Evolutionary conservation across 768 basidiomycete genomes (phyloP).

Genomic region (Pulveroboletus sp.): DNA sequence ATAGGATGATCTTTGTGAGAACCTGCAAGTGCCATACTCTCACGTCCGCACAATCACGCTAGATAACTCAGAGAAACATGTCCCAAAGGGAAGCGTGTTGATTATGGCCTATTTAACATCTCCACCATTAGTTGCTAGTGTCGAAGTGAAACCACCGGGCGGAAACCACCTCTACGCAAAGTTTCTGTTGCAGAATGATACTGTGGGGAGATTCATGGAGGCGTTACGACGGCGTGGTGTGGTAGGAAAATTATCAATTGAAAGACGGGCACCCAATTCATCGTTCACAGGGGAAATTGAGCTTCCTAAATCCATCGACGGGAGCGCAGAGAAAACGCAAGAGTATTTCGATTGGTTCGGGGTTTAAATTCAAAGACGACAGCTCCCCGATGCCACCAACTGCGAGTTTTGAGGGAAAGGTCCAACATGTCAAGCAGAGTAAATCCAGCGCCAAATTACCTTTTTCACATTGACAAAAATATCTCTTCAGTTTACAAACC

Average conservation of each 20-base stretch:
- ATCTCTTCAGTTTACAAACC: conserved; percentile 27
- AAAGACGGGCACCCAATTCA: neutral
- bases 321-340: conserved; percentile 13
- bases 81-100: conserved; percentile 13
- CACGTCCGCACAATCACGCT: conserved; percentile 25
- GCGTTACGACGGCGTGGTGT: conserved; percentile 42
- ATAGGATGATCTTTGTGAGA: conserved; percentile 49
- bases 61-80: conserved; percentile 19
- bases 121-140: conserved; percentile 38
- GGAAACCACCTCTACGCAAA: conserved; percentile 26
- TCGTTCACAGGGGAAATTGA: conserved; percentile 25
- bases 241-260: conserved; percentile 30
- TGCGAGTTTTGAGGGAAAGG: conserved; percentile 31
- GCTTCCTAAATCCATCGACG: conserved; percentile 20
- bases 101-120: conserved; percentile 32
- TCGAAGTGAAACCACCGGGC: conserved; percentile 18
- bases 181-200: conserved; percentile 36
- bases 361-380: conserved; percentile 18
- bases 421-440: conserved; percentile 30
- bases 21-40: conserved; percentile 43
- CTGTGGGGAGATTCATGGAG: conserved; percentile 36
- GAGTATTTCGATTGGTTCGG: conserved; percentile 26
- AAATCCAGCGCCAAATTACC: neutral
- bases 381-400: conserved; percentile 20
- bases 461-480: neutral